Base-by-base conservation (phyloP, 2,329 filamentous ascomycete genomes). In the Laburnicola sp. region DNA sequence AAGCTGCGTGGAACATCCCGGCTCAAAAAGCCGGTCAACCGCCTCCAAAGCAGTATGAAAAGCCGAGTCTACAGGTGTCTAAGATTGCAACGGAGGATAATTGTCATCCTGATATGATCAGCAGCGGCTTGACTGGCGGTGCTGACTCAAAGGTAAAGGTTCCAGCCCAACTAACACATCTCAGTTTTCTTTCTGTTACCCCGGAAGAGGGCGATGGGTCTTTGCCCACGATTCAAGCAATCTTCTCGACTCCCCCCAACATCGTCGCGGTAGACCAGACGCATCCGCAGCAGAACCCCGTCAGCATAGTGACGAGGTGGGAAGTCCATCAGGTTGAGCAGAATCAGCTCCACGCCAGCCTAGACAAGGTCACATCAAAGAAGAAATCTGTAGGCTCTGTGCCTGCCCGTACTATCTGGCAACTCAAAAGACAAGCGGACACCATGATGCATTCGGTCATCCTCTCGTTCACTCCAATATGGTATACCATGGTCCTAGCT, bases 261-360 rank as follows among this genome's bases (percentile, higher is more conserved):
- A 23, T 66, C 7, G 54, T 66, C 6, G 56, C 66, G 11, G 58
- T 67, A 11, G 74, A 74, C 45, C 74, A 74, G 46, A 79, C 80
- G 27, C 79, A 86, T 27, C 85, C 82, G 46, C 80, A 81, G 36
- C 84, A 86, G 57, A 83, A 86, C 28, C 77, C 83, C 0, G 84
- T 88, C 60, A 96, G 86, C 59, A 82, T 92, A 35, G 79, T 97
- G 55, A 86, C 91, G 56, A 83, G 88, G 55, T 97, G 93, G 93
- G 87, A 94, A 60, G 70, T 93, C 7, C 79, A 82, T 28, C 84
- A 88, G 28, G 80, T 83, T 41, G 74, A 81, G n/a, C 84, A 87
- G 56, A 79, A 64, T 27, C 62, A 76, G 7, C 75, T 95, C 6
- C 88, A 94, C 66, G 75, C 86, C 2, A 87, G 87, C 9, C 93